These are phyloP conservation scores for Chrysoporthe puriensis DNA, from an alignment of 2,329 filamentous ascomycete species.

Conservation along the genomic window DNA sequence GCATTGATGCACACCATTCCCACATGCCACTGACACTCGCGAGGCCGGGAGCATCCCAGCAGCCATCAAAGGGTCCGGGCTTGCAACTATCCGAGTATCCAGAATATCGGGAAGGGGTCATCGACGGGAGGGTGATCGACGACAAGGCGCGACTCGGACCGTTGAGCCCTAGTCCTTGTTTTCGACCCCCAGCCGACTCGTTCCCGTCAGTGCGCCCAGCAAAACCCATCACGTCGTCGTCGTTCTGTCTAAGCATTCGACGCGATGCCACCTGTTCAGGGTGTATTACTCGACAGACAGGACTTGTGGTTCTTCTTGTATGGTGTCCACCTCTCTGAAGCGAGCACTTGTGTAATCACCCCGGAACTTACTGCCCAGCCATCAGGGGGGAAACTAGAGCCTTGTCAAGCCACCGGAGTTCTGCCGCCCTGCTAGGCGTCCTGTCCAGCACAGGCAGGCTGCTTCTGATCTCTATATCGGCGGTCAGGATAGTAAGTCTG, in stretches of 20 bases:
- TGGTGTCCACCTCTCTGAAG: background rate
- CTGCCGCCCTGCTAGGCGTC: background rate
- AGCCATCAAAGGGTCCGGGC: background rate
- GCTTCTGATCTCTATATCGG: background rate
- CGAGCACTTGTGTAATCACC: background rate
- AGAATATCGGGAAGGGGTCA: conserved; percentile 12
- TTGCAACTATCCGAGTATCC: conserved; percentile 19
- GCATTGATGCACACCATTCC: conserved; percentile 26
- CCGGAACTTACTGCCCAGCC: background rate
- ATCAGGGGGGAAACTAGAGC: background rate
- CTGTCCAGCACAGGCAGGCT: background rate
- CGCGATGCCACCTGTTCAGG: background rate
- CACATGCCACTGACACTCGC: conserved; percentile 18
- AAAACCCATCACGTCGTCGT: background rate
- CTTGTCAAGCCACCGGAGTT: background rate
- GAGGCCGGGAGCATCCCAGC: conserved; percentile 26
- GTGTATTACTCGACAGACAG: background rate
- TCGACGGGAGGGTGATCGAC: conserved; percentile 26
- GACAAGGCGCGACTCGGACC: conserved; percentile 14
- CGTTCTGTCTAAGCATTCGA: background rate
- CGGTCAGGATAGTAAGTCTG: background rate
- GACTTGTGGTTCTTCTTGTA: background rate
- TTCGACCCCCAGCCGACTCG: background rate
- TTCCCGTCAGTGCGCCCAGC: background rate
- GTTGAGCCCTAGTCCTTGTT: background rate